These are phyloP conservation scores for Lentithecium fluviatile DNA, from an alignment of 495 filamentous ascomycete genomes.

Conservation along the genomic window DNA sequence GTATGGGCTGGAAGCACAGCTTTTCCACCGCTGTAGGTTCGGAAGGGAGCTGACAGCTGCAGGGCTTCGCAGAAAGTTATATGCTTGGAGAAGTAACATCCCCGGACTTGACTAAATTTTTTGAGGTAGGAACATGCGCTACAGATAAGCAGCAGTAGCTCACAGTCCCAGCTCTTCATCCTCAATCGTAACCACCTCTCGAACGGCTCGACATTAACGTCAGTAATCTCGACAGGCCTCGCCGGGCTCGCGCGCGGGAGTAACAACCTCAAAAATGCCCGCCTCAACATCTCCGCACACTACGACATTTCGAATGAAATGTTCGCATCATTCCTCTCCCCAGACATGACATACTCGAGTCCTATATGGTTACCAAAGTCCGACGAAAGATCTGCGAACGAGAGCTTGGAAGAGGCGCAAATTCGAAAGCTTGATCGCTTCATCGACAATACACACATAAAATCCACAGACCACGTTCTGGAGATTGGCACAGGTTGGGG, in stretches of 20 bases:
- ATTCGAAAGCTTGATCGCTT: conserved; percentile 62
- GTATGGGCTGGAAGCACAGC: not conserved
- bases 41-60: not conserved
- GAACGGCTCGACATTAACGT: conserved; percentile 55
- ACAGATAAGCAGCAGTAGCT: conserved; percentile 1
- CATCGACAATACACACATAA: conserved; percentile 59
- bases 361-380: conserved; percentile 59
- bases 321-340: conserved; percentile 69
- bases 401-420: conserved; percentile 64
- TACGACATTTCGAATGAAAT: conserved; percentile 75
- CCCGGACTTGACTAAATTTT: conserved; percentile 61
- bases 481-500: conserved; percentile 74
- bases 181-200: conserved; percentile 57
- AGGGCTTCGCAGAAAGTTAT: conserved; percentile 68
- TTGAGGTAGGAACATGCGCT: conserved; percentile 45
- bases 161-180: conserved; percentile 57
- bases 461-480: conserved; percentile 61
- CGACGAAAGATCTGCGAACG: conserved; percentile 41
- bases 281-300: conserved; percentile 65
- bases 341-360: conserved; percentile 76
- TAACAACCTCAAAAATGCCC: conserved; percentile 64
- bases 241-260: conserved; percentile 55
- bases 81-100: conserved; percentile 68
- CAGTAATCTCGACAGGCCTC: conserved; percentile 53
- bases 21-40: not conserved